Percentiles rank a stretch among this genome's conserved stretches.
phyloP scores from a whole-genome alignment of 768 basidiomycete genomes.

The Rhodosporidiobolus odoratus region DNA sequence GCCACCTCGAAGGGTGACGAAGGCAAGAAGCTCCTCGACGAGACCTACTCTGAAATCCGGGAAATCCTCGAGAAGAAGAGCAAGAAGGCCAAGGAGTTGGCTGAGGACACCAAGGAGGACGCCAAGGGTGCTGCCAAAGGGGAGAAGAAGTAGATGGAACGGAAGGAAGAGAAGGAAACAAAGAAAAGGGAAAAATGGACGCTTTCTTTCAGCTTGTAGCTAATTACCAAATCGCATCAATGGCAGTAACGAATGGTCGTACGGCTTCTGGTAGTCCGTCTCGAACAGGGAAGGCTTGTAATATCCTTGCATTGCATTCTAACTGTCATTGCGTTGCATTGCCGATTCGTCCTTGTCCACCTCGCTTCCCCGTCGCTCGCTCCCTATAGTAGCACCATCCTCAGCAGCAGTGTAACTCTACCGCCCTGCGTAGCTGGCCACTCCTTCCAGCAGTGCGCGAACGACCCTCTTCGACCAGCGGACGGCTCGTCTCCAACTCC shows the following conservation, averaged over 20 bases:
- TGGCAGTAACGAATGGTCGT: too few species aligned
- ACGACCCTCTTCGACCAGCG: background rate
- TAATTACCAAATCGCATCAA: too few species aligned
- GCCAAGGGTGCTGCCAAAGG: conserved; percentile 13
- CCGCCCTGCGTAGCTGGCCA: background rate
- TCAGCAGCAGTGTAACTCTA: background rate
- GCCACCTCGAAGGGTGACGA: conserved; percentile 35
- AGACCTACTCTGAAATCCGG: conserved; percentile 32
- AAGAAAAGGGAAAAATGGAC: background rate
- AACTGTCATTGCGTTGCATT: too few species aligned
- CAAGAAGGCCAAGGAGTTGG: conserved; percentile 38
- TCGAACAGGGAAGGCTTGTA: too few species aligned
- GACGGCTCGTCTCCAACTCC: too few species aligned
- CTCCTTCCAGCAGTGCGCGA: background rate
- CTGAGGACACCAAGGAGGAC: conserved; percentile 30
- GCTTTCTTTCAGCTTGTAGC: too few species aligned
- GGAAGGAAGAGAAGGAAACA: conserved; percentile 36
- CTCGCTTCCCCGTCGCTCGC: too few species aligned
- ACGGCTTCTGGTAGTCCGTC: too few species aligned
- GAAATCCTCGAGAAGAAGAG: conserved; percentile 36
- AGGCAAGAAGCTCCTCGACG: conserved; percentile 38
- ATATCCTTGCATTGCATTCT: too few species aligned
- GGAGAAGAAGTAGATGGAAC: conserved; percentile 10
- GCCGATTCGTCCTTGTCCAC: too few species aligned
- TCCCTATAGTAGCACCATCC: too few species aligned